Evolutionary conservation across 371 early-diverging fungal genomes (phyloP).

Genomic region (Rhizomucor pusillus): DNA sequence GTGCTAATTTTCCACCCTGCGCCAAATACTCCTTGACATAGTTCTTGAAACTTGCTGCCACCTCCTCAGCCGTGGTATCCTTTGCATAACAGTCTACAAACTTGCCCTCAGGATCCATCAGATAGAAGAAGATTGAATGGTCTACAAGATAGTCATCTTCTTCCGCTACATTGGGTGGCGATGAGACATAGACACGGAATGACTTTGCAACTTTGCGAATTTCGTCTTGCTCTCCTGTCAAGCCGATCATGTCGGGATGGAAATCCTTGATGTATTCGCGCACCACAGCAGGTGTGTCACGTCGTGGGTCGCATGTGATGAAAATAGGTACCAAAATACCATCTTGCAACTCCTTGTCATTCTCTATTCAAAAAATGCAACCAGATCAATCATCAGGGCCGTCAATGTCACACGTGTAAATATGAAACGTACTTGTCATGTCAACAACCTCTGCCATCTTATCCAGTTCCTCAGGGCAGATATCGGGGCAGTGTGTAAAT

Average conservation of each 20-base stretch:
- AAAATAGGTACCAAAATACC: constrained; percentile 84
- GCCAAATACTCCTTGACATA: constrained; percentile 50
- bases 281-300: constrained; percentile 85
- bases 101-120: constrained; percentile 91
- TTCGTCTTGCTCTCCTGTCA: constrained; percentile 87
- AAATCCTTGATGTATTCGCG: constrained; percentile 90
- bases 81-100: constrained; percentile 91
- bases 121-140: constrained; percentile 96
- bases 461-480: constrained; percentile 98
- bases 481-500: constrained; percentile 98
- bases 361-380: constrained; percentile 12
- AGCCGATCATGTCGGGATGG: constrained; percentile 88
- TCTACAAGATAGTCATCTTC: constrained; percentile 96
- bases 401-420: no score
- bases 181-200: constrained; percentile 90
- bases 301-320: constrained; percentile 94
- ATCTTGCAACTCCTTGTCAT: constrained; percentile 55
- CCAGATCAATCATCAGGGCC: constrained; percentile 6
- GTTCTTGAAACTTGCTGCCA: constrained; percentile 57
- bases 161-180: constrained; percentile 82
- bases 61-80: constrained; percentile 63
- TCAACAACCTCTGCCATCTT: constrained; percentile 94
- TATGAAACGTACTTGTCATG: constrained; percentile 35
- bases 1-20: constrained; percentile 40
- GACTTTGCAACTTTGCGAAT: constrained; percentile 84